phyloP scores from a whole-genome alignment of 441 rosid genomes.

The Adansonia rubrostipa region DNA sequence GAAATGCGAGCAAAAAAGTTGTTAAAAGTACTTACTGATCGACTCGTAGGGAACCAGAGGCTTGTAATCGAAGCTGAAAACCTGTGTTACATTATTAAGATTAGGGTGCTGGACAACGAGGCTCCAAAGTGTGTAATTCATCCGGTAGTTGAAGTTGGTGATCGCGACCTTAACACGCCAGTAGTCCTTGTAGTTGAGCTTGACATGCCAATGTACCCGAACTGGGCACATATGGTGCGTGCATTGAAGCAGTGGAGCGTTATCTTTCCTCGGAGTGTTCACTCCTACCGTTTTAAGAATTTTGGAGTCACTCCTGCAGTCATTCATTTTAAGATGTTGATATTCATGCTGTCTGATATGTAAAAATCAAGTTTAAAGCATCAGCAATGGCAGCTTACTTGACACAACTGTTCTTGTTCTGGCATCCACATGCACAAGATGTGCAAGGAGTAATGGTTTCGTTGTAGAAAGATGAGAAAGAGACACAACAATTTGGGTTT shows the following conservation, averaged over 20 bases:
- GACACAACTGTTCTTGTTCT: constrained; percentile 59
- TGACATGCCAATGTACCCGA: constrained; percentile 93
- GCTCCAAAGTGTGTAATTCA: constrained; percentile 77
- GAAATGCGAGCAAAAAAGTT: constrained; percentile 13
- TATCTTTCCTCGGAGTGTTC: constrained; percentile 63
- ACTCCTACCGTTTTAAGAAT: constrained; percentile 54
- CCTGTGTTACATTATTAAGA: constrained; percentile 82
- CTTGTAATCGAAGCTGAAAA: constrained; percentile 81
- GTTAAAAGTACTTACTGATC: constrained; percentile 53
- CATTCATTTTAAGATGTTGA: constrained; percentile 13
- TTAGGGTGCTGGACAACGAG: constrained; percentile 78
- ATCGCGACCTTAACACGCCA: constrained; percentile 81
- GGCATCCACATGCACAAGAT: constrained; percentile 84
- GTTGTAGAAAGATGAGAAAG: constrained; percentile 90
- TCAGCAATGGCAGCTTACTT: constrained; percentile 45
- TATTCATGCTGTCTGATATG: not conserved
- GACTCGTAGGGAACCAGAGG: constrained; percentile 72
- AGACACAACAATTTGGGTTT: constrained; percentile 81
- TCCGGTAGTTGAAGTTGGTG: constrained; percentile 70
- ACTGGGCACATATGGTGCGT: constrained; percentile 87
- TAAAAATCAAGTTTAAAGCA: not conserved
- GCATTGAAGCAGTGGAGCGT: constrained; percentile 66
- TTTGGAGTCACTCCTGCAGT: constrained; percentile 67
- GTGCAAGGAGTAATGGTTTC: constrained; percentile 81
- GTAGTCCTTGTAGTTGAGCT: constrained; percentile 73